These are phyloP conservation scores for Ogataea populi-albae DNA, from an alignment of 805 yeast species.

Conservation along the genomic window DNA sequence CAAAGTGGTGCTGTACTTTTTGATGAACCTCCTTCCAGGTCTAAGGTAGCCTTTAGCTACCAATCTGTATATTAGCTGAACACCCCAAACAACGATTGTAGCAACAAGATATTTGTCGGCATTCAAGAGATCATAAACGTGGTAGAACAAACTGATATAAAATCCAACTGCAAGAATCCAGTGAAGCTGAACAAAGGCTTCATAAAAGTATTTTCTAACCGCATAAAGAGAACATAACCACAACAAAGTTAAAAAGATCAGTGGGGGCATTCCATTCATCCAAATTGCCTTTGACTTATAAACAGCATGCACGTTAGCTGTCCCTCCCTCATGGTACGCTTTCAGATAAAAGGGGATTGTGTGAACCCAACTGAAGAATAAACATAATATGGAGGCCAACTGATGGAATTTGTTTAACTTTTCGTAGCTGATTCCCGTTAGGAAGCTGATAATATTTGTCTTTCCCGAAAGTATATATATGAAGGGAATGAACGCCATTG, in stretches of 20 bases:
- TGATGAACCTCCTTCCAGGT: constrained; percentile 37
- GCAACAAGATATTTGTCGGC: constrained; percentile 46
- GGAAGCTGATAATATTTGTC: constrained; percentile 43
- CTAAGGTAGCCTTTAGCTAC: constrained; percentile 44
- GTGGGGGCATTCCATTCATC: constrained; percentile 47
- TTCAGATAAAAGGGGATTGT: constrained; percentile 49
- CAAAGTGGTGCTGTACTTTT: constrained; percentile 23
- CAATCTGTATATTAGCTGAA: constrained; percentile 46
- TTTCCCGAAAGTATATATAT: constrained; percentile 51
- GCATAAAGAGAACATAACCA: constrained; percentile 42
- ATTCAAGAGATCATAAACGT: constrained; percentile 35
- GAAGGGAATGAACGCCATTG: constrained; percentile 50
- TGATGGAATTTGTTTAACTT: constrained; percentile 52
- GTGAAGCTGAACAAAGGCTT: constrained; percentile 48
- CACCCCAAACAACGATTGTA: constrained; percentile 49
- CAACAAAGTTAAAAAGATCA: constrained; percentile 42
- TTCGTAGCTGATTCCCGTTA: constrained; percentile 56
- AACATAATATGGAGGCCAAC: constrained; percentile 41
- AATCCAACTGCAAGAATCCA: constrained; percentile 52
- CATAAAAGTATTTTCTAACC: constrained; percentile 42
- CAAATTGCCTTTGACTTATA: constrained; percentile 25
- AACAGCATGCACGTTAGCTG: constrained; percentile 20
- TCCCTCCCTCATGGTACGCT: constrained; percentile 48
- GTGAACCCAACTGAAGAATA: constrained; percentile 47
- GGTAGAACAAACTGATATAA: constrained; percentile 46